Conservation (phyloP, 2,329 filamentous ascomycete species). For the Colletotrichum spaethianum region DNA sequence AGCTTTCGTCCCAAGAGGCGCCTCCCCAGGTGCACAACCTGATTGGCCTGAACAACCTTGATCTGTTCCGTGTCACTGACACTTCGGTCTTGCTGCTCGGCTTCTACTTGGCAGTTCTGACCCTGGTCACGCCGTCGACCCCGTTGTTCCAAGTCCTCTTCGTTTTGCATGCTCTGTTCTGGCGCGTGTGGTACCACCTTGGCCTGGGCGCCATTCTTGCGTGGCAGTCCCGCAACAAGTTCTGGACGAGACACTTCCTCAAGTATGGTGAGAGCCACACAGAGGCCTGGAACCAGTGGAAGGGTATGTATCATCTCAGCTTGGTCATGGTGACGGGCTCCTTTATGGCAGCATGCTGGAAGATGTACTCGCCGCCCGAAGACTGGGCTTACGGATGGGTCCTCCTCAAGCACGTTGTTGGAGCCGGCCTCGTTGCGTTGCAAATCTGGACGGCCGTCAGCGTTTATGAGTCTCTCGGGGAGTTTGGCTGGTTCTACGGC, state of each 20-base stretch:
- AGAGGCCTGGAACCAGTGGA: conserved; percentile 98
- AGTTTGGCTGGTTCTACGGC: conserved; percentile 99
- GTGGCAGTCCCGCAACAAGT: conserved; percentile 89
- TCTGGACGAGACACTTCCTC: conserved; percentile 97
- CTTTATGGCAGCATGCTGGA: conserved; percentile 93
- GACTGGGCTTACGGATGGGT: conserved; percentile 92
- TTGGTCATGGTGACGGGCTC: conserved; percentile 91
- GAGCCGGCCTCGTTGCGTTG: conserved; percentile 83
- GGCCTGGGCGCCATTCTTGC: conserved; percentile 90
- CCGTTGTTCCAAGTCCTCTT: conserved; percentile 83
- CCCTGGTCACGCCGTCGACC: conserved; percentile 83
- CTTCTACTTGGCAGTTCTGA: conserved; percentile 80
- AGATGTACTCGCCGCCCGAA: conserved; percentile 90
- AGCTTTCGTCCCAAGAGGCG: conserved; percentile 67
- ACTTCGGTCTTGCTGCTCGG: conserved; percentile 83
- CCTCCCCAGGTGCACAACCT: conserved; percentile 85
- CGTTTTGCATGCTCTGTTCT: conserved; percentile 82
- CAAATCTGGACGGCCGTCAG: conserved; percentile 95
- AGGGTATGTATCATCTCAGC: conserved; percentile 93
- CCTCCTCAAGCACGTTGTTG: conserved; percentile 88
- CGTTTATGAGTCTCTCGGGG: conserved; percentile 94
- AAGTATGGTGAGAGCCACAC: conserved; percentile 93
- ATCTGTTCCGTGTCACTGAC: conserved; percentile 90
- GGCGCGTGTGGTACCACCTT: conserved; percentile 93
- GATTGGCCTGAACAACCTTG: conserved; percentile 85